Evolutionary conservation across 345 rosid species (phyloP).

Genomic region (Gossypium stocksii): DNA sequence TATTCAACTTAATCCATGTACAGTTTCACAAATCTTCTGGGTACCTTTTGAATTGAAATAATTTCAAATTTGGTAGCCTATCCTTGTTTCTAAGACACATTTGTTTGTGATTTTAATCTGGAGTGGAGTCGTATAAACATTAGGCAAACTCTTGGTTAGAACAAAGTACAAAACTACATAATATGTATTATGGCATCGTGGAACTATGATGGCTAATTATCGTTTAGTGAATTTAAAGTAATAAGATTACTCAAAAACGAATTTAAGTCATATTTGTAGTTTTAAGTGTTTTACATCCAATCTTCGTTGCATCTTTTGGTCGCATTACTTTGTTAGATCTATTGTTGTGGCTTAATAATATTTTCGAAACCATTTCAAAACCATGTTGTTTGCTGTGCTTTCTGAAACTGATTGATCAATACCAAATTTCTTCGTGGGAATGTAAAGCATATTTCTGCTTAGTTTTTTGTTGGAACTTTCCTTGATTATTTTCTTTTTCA

Average conservation of each 20-base stretch:
- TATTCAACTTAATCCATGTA: background rate
- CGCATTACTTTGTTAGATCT: background rate
- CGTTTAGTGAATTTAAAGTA: background rate
- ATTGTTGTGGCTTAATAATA: background rate
- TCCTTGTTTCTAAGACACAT: background rate
- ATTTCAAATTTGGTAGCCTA: background rate
- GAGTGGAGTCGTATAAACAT: background rate
- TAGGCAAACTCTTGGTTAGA: background rate
- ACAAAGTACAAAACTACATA: background rate
- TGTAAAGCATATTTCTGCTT: background rate
- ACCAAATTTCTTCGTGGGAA: background rate
- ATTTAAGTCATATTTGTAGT: background rate
- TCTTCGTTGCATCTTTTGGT: background rate
- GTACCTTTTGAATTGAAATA: background rate
- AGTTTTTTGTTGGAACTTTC: background rate
- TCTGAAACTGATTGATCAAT: background rate
- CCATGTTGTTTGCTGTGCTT: background rate
- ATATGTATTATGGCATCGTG: background rate
- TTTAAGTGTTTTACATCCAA: background rate
- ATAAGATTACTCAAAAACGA: background rate
- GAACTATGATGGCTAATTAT: background rate
- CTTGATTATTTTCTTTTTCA: constrained; percentile 6
- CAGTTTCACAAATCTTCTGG: background rate
- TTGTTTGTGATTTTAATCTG: background rate
- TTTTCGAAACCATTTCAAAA: background rate